Evolutionary conservation across 1,139 yeast species (phyloP).

Genomic region (Nakaseomyces nivariensis): DNA sequence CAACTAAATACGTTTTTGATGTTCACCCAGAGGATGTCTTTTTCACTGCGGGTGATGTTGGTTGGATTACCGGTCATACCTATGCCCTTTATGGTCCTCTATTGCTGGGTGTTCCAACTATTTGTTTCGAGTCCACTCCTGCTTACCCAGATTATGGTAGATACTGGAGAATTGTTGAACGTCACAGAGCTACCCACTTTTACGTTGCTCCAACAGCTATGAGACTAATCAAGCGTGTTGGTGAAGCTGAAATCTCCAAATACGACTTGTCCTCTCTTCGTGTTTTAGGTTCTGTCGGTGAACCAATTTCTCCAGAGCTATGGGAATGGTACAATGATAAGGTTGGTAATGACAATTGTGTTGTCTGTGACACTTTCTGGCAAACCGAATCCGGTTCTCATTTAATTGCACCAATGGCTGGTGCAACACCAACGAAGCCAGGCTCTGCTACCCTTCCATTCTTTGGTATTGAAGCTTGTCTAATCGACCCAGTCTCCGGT

Average conservation of each 20-base stretch:
- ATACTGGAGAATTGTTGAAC: constrained; percentile 92
- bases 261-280: constrained; percentile 86
- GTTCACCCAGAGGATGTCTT: constrained; percentile 78
- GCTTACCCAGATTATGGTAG: constrained; percentile 95
- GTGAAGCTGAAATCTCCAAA: constrained; percentile 72
- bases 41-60: constrained; percentile 97
- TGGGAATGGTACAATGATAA: constrained; percentile 98
- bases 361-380: constrained; percentile 94
- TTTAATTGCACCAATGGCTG: constrained; percentile 90
- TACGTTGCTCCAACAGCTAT: constrained; percentile 98
- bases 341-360: constrained; percentile 82
- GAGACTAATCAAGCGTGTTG: constrained; percentile 89
- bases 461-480: constrained; percentile 84
- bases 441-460: constrained; percentile 96
- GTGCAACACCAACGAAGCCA: constrained; percentile 90
- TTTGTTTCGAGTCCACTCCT: constrained; percentile 95
- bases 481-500: constrained; percentile 89
- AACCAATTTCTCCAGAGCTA: constrained; percentile 94
- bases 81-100: constrained; percentile 94
- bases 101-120: constrained; percentile 77
- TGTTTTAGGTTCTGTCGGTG: constrained; percentile 96
- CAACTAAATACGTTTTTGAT: constrained; percentile 90
- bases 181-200: constrained; percentile 90
- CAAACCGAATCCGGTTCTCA: constrained; percentile 98
- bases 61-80: constrained; percentile 99